Conservation (phyloP, 148 eudicot species). For the Chenopodium formosanum region DNA sequence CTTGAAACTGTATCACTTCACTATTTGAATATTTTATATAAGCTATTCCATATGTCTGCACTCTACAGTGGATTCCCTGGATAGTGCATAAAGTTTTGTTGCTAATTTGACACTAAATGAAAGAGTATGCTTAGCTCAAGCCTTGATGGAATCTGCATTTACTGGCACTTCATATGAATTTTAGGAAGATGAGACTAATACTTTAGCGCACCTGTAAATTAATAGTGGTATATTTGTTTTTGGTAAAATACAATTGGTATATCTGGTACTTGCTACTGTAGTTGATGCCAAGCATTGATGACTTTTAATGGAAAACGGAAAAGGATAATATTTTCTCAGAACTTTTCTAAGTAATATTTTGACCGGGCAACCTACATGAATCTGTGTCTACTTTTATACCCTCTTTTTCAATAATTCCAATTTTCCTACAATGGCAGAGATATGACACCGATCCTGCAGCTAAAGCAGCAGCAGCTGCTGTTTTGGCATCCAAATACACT, state of each 20-base stretch:
- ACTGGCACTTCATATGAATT: too few species aligned
- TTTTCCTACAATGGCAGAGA: conserved; percentile 47
- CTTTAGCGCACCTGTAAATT: not conserved
- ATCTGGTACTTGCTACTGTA: not conserved
- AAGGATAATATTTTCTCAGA: not conserved
- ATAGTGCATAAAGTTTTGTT: too few species aligned
- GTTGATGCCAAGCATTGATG: too few species aligned
- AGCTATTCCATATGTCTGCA: too few species aligned
- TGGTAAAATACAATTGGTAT: not conserved
- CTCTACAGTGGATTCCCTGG: too few species aligned
- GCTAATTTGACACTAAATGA: too few species aligned
- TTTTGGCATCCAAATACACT: conserved; percentile 89
- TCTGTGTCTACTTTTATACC: not conserved
- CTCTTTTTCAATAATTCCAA: not conserved
- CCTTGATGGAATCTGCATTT: not conserved
- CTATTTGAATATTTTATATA: too few species aligned
- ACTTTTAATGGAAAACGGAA: not conserved
- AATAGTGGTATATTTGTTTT: too few species aligned
- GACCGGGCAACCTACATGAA: not conserved
- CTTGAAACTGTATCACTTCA: too few species aligned
- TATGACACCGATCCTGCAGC: conserved; percentile 97
- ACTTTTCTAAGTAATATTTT: not conserved
- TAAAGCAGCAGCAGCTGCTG: conserved; percentile 91
- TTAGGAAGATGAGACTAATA: not conserved
- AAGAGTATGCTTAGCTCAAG: not conserved